Evolutionary conservation across 2,329 filamentous ascomycete species (phyloP).

Genomic region (Coniochaeta hoffmannii): DNA sequence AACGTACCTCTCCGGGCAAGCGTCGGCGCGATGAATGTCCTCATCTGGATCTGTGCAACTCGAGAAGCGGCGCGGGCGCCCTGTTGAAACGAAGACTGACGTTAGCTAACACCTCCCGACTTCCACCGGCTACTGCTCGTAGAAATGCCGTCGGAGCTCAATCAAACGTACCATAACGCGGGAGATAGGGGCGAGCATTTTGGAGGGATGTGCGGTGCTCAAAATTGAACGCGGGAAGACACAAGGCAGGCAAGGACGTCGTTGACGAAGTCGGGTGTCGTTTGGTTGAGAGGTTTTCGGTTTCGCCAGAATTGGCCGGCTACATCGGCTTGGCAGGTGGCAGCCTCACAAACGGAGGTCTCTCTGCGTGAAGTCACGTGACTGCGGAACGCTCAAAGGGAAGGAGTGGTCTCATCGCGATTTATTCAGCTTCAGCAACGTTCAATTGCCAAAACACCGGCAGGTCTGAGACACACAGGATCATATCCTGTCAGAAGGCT

Average conservation of each 20-base stretch:
- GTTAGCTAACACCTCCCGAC: background rate
- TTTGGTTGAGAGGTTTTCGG: conserved; percentile 34
- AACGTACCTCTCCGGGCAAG: conserved; percentile 55
- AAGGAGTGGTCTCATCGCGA: background rate
- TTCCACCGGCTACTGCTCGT: background rate
- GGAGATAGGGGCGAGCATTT: conserved; percentile 49
- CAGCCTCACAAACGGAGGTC: background rate
- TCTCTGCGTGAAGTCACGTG: background rate
- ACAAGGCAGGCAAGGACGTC: conserved; percentile 17
- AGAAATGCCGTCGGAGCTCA: background rate
- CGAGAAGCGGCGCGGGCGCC: conserved; percentile 44
- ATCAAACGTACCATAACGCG: conserved; percentile 44
- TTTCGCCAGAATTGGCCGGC: conserved; percentile 20
- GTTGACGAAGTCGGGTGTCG: conserved; percentile 17
- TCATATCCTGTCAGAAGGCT: too few relatives aligned
- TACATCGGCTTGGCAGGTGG: conserved; percentile 3
- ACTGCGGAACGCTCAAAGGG: background rate
- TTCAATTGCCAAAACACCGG: background rate
- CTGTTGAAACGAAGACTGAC: conserved; percentile 22
- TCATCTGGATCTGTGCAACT: conserved; percentile 37
- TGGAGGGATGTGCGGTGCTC: conserved; percentile 39
- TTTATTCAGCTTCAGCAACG: background rate
- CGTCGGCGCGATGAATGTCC: conserved; percentile 53
- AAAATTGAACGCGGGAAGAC: conserved; percentile 31
- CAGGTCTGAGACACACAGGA: too few relatives aligned